Base-by-base conservation (phyloP, 768 basidiomycete genomes). In the Multifurca ochricompacta region DNA sequence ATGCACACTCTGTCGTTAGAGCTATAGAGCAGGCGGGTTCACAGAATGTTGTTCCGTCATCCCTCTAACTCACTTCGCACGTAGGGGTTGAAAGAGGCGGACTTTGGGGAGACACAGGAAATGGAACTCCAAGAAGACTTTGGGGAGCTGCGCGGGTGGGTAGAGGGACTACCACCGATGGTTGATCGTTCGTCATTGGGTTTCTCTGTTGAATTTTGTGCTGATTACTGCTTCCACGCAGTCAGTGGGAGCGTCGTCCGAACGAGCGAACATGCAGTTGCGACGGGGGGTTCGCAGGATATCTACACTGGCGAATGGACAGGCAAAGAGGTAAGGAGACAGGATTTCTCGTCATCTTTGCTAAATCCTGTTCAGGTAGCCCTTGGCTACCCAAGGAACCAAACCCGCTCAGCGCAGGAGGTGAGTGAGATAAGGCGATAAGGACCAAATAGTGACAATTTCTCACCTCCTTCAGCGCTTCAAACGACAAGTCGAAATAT, bases 261-360 rank as follows among this genome's bases (percentile, higher is more conserved):
- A 8, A 58, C 58, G 14, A 58, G 56, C 14, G 39, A 59, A 4
- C 39, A 30, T 36, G 19, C 56, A 13, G 23, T 59, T n/a, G 54
- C 40, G 8, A 39, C 31, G 19, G 58, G 56, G 14, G 54, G 54
- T 31, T 59, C 49, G 19, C 54, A 51, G 34, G 58, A 59, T 35
- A 57, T 59, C 39, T 52, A 58, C n/a, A 59, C 56, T 18, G 58
- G 58, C 21, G 49, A 46, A 51, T 52, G 34, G 48, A 50, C 55
- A 25, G 54, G 58, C 19, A 28, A 31, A 31, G 48, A 47, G 50
- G 56, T 57, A n/a, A 14, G 11, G 2, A 3, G 13, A 19, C 39
- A 16, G 27, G 14, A 30, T 5, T 43, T 5, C 4, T 30, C 18
- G 9, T n/a, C n/a, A 13, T 7, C 3, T 36, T 32, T 30, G 2